phyloP scores from a whole-genome alignment of 2,329 filamentous ascomycete species.

The Aspergillus pseudoviridinutans region DNA sequence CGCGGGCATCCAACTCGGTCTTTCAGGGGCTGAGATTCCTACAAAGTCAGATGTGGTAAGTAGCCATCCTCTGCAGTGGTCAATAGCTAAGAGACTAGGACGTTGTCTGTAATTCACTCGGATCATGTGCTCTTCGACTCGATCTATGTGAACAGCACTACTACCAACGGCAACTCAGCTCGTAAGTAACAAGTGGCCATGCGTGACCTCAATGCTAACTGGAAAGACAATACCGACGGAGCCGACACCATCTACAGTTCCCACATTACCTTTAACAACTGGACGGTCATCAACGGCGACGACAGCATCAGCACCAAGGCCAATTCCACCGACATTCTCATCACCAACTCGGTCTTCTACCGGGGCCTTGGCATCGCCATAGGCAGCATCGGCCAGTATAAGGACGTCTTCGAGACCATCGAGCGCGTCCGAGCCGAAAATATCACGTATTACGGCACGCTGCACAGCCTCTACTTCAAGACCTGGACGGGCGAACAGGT shows the following conservation, averaged over 20 bases:
- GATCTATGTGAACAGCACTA: slow-evolving; percentile 50
- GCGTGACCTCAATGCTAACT: neutral
- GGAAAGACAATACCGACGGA: slow-evolving; percentile 41
- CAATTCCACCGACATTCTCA: slow-evolving; percentile 53
- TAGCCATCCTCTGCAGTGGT: neutral
- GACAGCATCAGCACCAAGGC: slow-evolving; percentile 53
- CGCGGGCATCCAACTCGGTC: slow-evolving; percentile 11
- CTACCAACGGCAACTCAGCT: neutral
- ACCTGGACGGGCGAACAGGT: slow-evolving; percentile 54
- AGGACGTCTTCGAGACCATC: slow-evolving; percentile 46
- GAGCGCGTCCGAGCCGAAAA: slow-evolving; percentile 49
- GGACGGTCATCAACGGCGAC: slow-evolving; percentile 51
- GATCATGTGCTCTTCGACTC: slow-evolving; percentile 46
- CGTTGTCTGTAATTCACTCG: slow-evolving; percentile 51
- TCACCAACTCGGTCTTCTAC: slow-evolving; percentile 49
- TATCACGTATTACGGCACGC: slow-evolving; percentile 44
- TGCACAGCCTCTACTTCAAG: slow-evolving; percentile 51
- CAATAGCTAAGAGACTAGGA: slow-evolving; percentile 23
- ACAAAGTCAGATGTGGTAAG: slow-evolving; percentile 57
- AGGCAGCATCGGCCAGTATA: slow-evolving; percentile 56
- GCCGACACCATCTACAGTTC: slow-evolving; percentile 53
- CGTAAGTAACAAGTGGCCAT: neutral
- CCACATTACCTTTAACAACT: slow-evolving; percentile 50
- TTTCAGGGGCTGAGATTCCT: slow-evolving; percentile 29
- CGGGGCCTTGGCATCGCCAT: slow-evolving; percentile 53